Evolutionary conservation across 495 filamentous ascomycete genomes (phyloP).

Genomic region (Cenococcum geophilum): DNA sequence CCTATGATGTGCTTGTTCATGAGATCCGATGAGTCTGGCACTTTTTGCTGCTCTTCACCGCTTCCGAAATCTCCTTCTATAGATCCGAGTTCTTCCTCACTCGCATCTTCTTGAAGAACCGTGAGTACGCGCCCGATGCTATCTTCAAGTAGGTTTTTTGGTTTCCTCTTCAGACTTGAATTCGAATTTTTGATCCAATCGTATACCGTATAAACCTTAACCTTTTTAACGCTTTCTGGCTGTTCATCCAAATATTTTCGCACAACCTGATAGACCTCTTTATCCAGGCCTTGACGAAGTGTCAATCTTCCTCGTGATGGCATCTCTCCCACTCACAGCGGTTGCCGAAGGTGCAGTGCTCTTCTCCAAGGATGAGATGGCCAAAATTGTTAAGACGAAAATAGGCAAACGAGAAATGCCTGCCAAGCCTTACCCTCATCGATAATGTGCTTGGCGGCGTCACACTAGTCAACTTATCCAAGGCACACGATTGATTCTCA

Average conservation of each 20-base stretch:
- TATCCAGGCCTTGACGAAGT: constrained; percentile 33
- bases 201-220: constrained; percentile 62
- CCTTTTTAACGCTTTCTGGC: constrained; percentile 38
- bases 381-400: background rate
- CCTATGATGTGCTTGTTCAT: constrained; percentile 71
- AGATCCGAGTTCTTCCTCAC: constrained; percentile 49
- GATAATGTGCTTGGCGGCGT: constrained; percentile 25
- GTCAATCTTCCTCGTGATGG: constrained; percentile 21
- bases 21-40: constrained; percentile 49
- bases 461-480: background rate
- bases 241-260: constrained; percentile 64
- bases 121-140: constrained; percentile 80
- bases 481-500: constrained; percentile 8
- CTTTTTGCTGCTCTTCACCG: constrained; percentile 27
- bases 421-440: constrained; percentile 9
- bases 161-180: constrained; percentile 71
- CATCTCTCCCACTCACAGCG: constrained; percentile 2
- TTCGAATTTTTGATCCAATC: constrained; percentile 76
- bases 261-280: constrained; percentile 63
- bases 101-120: constrained; percentile 59
- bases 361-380: too few species aligned
- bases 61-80: constrained; percentile 59
- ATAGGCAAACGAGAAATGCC: background rate
- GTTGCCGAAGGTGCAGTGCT: background rate
- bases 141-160: constrained; percentile 73